Percentiles rank a stretch among this genome's conserved stretches.
These are phyloP conservation scores for Letharia columbiana DNA, from an alignment of 495 filamentous ascomycete species.

Conservation along the genomic window DNA sequence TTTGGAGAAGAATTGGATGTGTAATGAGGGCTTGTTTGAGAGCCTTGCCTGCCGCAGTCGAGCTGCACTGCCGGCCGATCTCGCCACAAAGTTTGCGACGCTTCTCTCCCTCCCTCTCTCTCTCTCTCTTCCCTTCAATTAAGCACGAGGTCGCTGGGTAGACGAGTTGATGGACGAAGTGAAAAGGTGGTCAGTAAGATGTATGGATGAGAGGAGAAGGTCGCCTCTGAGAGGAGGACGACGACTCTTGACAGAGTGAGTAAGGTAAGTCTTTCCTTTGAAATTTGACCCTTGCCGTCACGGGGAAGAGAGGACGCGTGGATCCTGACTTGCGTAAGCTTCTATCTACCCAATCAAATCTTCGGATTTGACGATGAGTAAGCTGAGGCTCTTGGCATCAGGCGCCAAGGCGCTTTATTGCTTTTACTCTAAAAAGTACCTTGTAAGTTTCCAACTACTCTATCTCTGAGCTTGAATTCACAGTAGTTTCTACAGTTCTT, in stretches of 20 bases:
- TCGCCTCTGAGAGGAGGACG: neutral
- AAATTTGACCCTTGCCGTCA: neutral
- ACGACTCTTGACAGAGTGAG: too few relatives aligned
- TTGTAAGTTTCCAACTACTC: too few relatives aligned
- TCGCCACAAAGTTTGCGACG: constrained; percentile 2
- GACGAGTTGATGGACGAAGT: neutral
- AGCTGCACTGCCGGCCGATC: neutral
- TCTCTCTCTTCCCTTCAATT: neutral
- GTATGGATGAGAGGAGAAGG: neutral
- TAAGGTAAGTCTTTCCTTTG: neutral
- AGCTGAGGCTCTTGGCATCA: neutral
- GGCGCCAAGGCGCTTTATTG: neutral
- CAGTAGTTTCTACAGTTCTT: too few relatives aligned
- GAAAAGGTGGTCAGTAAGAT: too few relatives aligned
- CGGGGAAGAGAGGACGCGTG: neutral
- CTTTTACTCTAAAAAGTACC: neutral
- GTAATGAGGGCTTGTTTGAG: neutral
- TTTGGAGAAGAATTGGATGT: neutral
- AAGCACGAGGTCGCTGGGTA: neutral
- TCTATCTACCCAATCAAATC: neutral
- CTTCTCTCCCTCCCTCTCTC: neutral
- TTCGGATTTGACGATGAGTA: neutral
- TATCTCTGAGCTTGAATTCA: too few relatives aligned
- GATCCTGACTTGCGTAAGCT: constrained; percentile 10
- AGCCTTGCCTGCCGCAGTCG: neutral